A percentile compares a stretch with the other conserved stretches of the same genome.
Evolutionary conservation across 2,329 filamentous ascomycete genomes (phyloP).

Genomic region (Phaeomoniella chlamydospora): DNA sequence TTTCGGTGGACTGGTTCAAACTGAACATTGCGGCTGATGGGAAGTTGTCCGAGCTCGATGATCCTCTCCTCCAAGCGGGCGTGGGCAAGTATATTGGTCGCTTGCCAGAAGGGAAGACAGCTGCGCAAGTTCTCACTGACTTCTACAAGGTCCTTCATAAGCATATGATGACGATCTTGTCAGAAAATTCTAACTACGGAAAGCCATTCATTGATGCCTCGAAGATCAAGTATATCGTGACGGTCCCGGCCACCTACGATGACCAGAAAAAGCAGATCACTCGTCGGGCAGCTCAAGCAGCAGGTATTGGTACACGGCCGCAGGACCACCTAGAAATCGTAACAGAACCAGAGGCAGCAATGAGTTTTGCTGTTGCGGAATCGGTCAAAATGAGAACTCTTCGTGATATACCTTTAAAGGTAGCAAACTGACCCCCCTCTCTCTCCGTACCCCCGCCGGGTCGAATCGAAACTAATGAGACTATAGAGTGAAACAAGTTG

Average conservation of each 20-base stretch:
- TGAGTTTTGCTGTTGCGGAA: too few species aligned
- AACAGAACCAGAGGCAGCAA: conserved; percentile 13
- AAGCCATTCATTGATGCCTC: too few species aligned
- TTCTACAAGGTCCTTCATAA: conserved; percentile 11
- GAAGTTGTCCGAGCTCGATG: conserved; percentile 10
- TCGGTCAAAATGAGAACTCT: too few species aligned
- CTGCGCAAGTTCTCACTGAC: conserved; percentile 11
- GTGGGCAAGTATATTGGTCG: conserved; percentile 7
- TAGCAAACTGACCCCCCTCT: too few species aligned
- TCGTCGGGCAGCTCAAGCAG: conserved; percentile 4
- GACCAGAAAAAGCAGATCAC: conserved; percentile 4
- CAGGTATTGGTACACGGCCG: conserved; percentile 6
- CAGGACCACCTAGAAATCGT: conserved; percentile 6
- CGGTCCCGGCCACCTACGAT: conserved; percentile 9
- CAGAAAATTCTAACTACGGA: too few species aligned
- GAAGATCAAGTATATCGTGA: conserved; percentile 8
- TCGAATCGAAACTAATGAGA: too few species aligned
- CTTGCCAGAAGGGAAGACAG: conserved; percentile 9
- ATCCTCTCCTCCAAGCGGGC: conserved; percentile 5
- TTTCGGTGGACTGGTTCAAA: too few species aligned
- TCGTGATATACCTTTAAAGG: too few species aligned
- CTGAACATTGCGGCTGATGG: conserved; percentile 12
- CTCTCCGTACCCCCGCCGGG: too few species aligned
- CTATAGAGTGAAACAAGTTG: too few species aligned
- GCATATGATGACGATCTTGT: conserved; percentile 6